Conservation (phyloP, 495 filamentous ascomycete genomes). For the Penicillium cataractarum region DNA sequence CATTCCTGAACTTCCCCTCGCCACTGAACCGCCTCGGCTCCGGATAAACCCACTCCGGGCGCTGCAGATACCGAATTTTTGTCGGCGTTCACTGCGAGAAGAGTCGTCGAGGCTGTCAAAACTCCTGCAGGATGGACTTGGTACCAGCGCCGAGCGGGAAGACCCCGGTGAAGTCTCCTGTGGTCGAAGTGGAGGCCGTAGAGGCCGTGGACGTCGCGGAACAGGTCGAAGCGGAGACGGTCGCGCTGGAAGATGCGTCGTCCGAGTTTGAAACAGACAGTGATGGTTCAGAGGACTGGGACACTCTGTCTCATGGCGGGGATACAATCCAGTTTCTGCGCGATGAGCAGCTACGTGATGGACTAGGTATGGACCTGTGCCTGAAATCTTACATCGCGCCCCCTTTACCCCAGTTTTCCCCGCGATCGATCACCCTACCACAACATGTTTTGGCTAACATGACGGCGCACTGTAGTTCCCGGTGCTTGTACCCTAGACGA, state of each 20-base stretch:
- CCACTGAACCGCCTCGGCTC: conserved; percentile 27
- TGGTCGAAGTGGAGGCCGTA: conserved; percentile 51
- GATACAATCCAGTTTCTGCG: conserved; percentile 66
- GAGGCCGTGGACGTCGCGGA: conserved; percentile 44
- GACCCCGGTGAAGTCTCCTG: conserved; percentile 45
- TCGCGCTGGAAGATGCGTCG: conserved; percentile 33
- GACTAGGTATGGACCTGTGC: conserved; percentile 45
- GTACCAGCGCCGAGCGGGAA: conserved; percentile 46
- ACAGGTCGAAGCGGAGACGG: conserved; percentile 30
- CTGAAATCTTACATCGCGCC: conserved; percentile 11
- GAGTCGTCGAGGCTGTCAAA: conserved; percentile 40
- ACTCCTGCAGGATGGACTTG: conserved; percentile 47
- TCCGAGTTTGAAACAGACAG: conserved; percentile 60
- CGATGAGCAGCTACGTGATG: conserved; percentile 62
- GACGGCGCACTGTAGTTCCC: conserved; percentile 36
- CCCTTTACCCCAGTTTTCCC: conserved; percentile 31
- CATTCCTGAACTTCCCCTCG: conserved; percentile 15
- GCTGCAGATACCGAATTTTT: conserved; percentile 36
- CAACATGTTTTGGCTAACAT: conserved; percentile 18
- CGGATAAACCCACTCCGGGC: conserved; percentile 45
- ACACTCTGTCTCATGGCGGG: conserved; percentile 68
- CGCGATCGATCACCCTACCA: conserved; percentile 28
- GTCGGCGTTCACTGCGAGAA: conserved; percentile 40
- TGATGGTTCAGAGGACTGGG: conserved; percentile 68
- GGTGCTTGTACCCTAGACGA: conserved; percentile 77